phyloP scores from a whole-genome alignment of 345 rosid species.

The Diplotaxis tenuifolia region DNA sequence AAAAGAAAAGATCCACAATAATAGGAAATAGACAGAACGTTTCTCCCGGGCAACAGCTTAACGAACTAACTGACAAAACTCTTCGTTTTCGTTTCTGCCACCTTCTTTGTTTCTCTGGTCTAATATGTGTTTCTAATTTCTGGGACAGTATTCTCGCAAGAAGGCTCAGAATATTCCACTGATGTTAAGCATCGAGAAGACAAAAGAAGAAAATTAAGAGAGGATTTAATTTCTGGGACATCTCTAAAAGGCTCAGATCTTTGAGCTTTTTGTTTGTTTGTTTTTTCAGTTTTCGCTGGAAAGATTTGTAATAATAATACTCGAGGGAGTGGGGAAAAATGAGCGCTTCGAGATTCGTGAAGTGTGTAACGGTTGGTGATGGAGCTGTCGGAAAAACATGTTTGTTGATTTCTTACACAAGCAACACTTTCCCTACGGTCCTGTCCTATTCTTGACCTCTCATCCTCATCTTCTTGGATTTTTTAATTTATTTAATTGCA shows the following conservation, averaged over 20 bases:
- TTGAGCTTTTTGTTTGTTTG: neutral
- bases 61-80: slow-evolving; percentile 20
- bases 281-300: neutral
- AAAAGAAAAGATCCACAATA: too few species aligned
- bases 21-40: slow-evolving; percentile 37
- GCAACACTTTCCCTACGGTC: slow-evolving; percentile 85
- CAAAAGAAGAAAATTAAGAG: slow-evolving; percentile 3
- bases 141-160: slow-evolving; percentile 15
- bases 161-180: slow-evolving; percentile 39
- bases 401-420: slow-evolving; percentile 80
- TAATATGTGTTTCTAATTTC: slow-evolving; percentile 30
- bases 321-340: slow-evolving; percentile 34
- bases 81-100: slow-evolving; percentile 4
- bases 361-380: slow-evolving; percentile 90
- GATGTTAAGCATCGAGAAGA: slow-evolving; percentile 12
- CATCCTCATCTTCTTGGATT: neutral
- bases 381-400: slow-evolving; percentile 91
- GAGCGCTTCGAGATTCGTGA: slow-evolving; percentile 82
- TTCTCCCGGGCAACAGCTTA: slow-evolving; percentile 54
- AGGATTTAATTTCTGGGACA: slow-evolving; percentile 20
- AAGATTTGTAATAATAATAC: too few species aligned
- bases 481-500: neutral
- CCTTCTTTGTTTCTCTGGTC: slow-evolving; percentile 4
- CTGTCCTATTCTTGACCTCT: neutral
- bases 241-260: slow-evolving; percentile 35